These are phyloP conservation scores for Coemansia sp. DNA, from an alignment of 192 early-diverging fungal species.

Conservation along the genomic window DNA sequence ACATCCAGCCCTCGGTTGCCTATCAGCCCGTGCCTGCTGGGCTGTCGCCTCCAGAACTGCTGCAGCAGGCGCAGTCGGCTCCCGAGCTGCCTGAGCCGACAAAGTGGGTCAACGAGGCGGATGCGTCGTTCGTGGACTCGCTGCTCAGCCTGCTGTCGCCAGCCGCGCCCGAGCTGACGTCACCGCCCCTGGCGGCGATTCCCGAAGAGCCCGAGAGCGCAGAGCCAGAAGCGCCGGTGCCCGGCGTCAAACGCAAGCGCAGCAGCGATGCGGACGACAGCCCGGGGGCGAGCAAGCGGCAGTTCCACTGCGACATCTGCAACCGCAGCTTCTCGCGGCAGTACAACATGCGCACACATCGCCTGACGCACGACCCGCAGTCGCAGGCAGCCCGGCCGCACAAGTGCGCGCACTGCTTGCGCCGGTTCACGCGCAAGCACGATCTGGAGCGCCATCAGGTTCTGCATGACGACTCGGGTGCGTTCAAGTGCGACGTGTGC, in stretches of 20 bases:
- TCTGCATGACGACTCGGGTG: conserved; percentile 53
- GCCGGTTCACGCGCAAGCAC: conserved; percentile 77
- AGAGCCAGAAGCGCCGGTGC: conserved; percentile 5
- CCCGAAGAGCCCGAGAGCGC: conserved; percentile 6
- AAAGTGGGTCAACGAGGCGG: conserved; percentile 12
- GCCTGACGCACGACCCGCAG: conserved; percentile 65
- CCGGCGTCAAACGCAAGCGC: not conserved
- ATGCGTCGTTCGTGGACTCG: conserved; percentile 34
- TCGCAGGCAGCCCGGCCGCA: conserved; percentile 55
- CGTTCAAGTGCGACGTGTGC: conserved; percentile 57
- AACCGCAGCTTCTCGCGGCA: conserved; percentile 72
- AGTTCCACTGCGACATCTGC: conserved; percentile 60
- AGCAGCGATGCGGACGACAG: not conserved
- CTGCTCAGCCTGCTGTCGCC: conserved; percentile 41
- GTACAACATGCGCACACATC: conserved; percentile 85
- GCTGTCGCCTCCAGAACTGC: conserved; percentile 1
- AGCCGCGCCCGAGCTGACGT: conserved; percentile 14
- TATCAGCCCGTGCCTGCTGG: conserved; percentile 21
- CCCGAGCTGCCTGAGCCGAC: conserved; percentile 8
- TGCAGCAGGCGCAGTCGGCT: conserved; percentile 3
- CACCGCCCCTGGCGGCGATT: conserved; percentile 15
- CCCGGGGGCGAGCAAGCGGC: not conserved
- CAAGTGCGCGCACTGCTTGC: conserved; percentile 58
- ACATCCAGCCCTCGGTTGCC: conserved; percentile 33
- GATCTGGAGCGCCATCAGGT: conserved; percentile 71